A percentile compares a stretch with the other conserved stretches of the same genome.
Evolutionary conservation across 2,329 filamentous ascomycete species (phyloP).

Genomic region (Leptodontidium sp.): DNA sequence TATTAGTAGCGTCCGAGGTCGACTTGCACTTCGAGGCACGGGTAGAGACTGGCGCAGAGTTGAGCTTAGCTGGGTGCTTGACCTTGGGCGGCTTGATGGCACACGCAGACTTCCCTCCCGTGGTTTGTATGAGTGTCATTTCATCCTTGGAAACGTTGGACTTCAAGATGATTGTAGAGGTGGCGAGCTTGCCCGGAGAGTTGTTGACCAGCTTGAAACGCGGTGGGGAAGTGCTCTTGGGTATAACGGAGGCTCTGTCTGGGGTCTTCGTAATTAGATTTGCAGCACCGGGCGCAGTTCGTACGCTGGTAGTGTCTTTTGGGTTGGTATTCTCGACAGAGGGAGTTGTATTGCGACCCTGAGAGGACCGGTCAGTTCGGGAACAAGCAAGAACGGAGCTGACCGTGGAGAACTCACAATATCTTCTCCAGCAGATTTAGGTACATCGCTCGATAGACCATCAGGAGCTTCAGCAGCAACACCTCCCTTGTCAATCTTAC

Average conservation of each 20-base stretch:
- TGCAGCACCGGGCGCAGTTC: not conserved
- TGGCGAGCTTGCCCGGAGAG: not conserved
- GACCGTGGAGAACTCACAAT: not conserved
- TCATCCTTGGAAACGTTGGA: not conserved
- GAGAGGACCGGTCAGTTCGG: not conserved
- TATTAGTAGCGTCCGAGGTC: not conserved
- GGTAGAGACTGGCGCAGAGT: not conserved
- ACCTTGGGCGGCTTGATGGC: not conserved
- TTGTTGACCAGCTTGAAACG: slow-evolving; percentile 1
- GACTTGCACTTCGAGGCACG: slow-evolving; percentile 8
- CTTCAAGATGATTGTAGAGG: not conserved
- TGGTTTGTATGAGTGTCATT: not conserved
- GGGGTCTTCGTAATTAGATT: not conserved
- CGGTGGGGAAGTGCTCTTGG: not conserved
- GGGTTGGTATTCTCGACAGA: not conserved
- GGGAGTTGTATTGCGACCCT: not conserved
- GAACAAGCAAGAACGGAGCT: not conserved
- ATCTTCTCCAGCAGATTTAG: not conserved
- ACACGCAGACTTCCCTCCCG: not conserved
- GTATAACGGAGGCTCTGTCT: no score
- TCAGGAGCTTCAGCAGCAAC: not conserved
- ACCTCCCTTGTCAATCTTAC: not conserved
- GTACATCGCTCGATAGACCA: not conserved
- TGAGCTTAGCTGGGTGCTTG: not conserved
- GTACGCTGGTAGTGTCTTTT: no score